Conservation (phyloP, 768 basidiomycete genomes). For the Inosperma sp. region DNA sequence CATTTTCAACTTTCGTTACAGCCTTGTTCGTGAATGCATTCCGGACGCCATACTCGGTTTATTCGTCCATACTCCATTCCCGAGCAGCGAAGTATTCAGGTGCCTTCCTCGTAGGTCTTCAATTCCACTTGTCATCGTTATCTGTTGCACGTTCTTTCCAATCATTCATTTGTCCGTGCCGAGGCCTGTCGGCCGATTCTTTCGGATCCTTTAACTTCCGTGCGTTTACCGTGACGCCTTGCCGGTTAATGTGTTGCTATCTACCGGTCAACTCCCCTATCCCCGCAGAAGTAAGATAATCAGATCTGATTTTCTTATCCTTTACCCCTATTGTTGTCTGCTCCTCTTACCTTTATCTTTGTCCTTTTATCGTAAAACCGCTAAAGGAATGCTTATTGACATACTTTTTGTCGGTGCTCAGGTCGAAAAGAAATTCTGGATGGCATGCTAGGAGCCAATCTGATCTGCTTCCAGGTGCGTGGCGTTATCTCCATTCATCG, state of each 20-base stretch:
- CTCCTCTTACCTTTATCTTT: neutral
- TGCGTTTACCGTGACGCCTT: too few relatives aligned
- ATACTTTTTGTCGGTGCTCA: constrained; percentile 17
- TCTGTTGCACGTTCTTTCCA: too few relatives aligned
- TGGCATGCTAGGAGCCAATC: constrained; percentile 96
- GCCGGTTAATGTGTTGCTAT: too few relatives aligned
- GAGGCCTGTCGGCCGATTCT: too few relatives aligned
- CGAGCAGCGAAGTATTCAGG: constrained; percentile 92
- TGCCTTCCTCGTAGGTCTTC: constrained; percentile 76
- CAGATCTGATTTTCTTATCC: too few relatives aligned
- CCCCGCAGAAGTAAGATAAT: too few relatives aligned
- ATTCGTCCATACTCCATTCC: constrained; percentile 98
- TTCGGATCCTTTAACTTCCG: too few relatives aligned
- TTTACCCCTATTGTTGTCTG: too few relatives aligned
- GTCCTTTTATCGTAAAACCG: neutral
- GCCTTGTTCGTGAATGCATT: constrained; percentile 69
- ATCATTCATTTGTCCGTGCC: too few relatives aligned
- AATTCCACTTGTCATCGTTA: neutral
- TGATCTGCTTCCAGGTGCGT: constrained; percentile 85
- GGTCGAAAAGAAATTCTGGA: constrained; percentile 91
- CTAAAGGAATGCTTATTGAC: constrained; percentile 1
- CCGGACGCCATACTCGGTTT: constrained; percentile 75
- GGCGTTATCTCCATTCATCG: neutral
- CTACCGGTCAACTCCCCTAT: too few relatives aligned
- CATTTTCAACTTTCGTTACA: constrained; percentile 11